Conservation (phyloP, 768 basidiomycete species). For the Kwoniella shandongensis region DNA sequence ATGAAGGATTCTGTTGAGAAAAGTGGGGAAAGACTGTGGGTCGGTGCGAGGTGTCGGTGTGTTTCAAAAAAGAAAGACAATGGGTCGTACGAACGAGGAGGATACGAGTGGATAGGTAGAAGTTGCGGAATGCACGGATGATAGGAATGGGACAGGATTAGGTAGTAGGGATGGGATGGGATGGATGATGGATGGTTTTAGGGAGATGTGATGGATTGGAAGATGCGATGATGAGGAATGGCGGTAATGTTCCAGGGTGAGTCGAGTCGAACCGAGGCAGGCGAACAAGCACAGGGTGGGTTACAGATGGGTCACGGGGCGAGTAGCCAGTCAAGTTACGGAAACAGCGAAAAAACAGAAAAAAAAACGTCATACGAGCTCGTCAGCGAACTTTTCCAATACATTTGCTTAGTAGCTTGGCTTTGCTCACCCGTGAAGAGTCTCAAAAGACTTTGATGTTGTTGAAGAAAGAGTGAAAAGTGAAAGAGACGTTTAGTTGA, state of each 20-base stretch:
- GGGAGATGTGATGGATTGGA: constrained; percentile 1
- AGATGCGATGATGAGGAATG: constrained; percentile 9
- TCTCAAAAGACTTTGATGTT: too few relatives aligned
- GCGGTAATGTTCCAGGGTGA: constrained; percentile 25
- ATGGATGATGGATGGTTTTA: neutral
- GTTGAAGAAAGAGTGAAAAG: too few relatives aligned
- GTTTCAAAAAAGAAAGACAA: neutral
- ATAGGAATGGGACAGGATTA: constrained; percentile 4
- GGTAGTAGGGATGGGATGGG: constrained; percentile 1
- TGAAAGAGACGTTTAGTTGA: too few relatives aligned
- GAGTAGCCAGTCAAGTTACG: too few relatives aligned
- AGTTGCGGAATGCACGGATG: neutral
- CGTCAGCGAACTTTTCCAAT: too few relatives aligned
- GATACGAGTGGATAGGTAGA: neutral
- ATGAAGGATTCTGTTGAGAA: neutral
- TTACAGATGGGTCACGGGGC: too few relatives aligned
- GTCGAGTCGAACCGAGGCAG: constrained; percentile 2
- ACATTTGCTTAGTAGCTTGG: too few relatives aligned
- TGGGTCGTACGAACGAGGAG: neutral
- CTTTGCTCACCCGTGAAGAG: too few relatives aligned
- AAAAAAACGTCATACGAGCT: too few relatives aligned
- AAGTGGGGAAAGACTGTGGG: too few relatives aligned
- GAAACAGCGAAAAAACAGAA: too few relatives aligned
- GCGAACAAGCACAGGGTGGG: too few relatives aligned
- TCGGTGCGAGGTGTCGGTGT: neutral